Evolutionary conservation across 2,329 filamentous ascomycete genomes (phyloP).

Genomic region (Fusarium begoniae): DNA sequence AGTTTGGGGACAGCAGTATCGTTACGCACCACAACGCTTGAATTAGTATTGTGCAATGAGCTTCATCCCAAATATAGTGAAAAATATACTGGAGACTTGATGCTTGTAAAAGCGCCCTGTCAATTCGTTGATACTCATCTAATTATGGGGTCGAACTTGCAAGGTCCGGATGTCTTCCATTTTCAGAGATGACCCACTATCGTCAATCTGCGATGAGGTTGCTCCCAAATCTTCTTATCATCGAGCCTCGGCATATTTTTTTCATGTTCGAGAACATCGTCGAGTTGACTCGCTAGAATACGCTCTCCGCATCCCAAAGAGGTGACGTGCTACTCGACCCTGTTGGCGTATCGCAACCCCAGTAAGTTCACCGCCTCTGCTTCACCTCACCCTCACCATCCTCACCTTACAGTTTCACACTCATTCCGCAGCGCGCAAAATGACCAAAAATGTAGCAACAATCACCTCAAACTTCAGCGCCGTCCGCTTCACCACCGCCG

Average conservation of each 20-base stretch:
- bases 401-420: not conserved
- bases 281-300: not conserved
- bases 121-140: too few species aligned
- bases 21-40: not conserved
- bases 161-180: fast-evolving
- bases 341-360: not conserved
- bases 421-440: not conserved
- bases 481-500: not conserved
- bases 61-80: not conserved
- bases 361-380: conserved; percentile 2
- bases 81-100: fast-evolving
- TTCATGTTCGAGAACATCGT: not conserved
- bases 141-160: too few species aligned
- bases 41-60: not conserved
- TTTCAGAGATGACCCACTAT: not conserved
- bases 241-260: not conserved
- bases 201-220: not conserved
- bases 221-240: not conserved
- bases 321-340: not conserved
- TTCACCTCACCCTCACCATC: not conserved
- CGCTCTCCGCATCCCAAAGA: not conserved
- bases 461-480: not conserved
- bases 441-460: not conserved
- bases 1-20: not conserved
- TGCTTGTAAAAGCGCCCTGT: fast-evolving